These are phyloP conservation scores for Trichoderma citrinoviride DNA, from an alignment of 2,329 filamentous ascomycete species.

Conservation along the genomic window DNA sequence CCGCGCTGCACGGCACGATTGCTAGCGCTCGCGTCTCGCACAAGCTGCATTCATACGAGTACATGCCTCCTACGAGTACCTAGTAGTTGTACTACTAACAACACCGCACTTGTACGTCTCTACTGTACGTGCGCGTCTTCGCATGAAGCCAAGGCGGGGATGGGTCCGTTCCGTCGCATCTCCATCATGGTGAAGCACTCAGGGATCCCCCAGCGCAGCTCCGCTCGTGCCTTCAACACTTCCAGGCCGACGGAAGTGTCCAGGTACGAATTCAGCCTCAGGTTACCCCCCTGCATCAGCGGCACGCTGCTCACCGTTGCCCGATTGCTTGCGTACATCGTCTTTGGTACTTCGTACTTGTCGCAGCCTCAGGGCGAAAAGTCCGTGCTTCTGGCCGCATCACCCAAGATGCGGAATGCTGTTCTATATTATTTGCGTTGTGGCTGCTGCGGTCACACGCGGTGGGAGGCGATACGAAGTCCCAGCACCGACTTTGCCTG, in stretches of 20 bases:
- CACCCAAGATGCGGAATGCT: background rate
- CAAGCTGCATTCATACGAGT: background rate
- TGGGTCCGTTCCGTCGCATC: constrained; percentile 4
- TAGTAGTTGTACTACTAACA: too few species aligned
- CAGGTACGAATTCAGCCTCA: background rate
- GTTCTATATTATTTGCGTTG: constrained; percentile 15
- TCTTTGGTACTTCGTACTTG: background rate
- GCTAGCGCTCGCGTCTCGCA: constrained; percentile 15
- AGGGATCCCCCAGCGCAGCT: constrained; percentile 16
- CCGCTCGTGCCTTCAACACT: constrained; percentile 9
- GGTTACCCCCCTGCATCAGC: background rate
- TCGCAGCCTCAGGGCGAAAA: background rate
- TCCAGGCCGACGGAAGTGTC: constrained; percentile 7
- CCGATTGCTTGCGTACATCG: constrained; percentile 1
- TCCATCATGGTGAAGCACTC: constrained; percentile 17
- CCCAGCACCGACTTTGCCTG: background rate
- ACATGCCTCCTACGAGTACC: background rate
- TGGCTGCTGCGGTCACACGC: background rate
- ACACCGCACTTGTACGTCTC: too few species aligned
- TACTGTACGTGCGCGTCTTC: too few species aligned
- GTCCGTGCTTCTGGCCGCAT: background rate
- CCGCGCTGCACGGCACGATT: constrained; percentile 6
- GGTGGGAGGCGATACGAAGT: constrained; percentile 1
- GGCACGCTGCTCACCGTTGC: background rate
- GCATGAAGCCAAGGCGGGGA: constrained; percentile 10